Evolutionary conservation across 148 eudicot species (phyloP).

Genomic region (Silene latifolia): DNA sequence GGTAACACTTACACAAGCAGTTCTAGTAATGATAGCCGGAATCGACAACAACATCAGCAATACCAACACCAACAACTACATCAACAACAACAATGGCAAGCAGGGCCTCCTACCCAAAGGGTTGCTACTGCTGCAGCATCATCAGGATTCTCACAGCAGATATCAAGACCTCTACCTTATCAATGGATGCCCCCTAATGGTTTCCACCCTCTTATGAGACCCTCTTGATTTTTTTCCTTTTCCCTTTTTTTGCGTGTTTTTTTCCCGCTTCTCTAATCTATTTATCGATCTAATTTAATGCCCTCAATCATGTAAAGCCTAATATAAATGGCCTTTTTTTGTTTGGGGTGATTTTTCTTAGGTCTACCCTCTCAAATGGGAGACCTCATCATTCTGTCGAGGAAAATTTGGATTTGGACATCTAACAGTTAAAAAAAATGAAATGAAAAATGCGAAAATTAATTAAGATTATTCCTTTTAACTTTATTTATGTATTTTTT

Average conservation of each 20-base stretch:
- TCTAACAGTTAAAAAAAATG: constrained; percentile 22
- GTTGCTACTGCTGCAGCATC: constrained; percentile 97
- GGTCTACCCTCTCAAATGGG: constrained; percentile 2
- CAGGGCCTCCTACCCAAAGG: constrained; percentile 34
- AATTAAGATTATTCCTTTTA: constrained; percentile 1
- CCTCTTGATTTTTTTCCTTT: constrained; percentile 25
- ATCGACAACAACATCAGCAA: constrained; percentile 17
- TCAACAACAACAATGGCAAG: constrained; percentile 43
- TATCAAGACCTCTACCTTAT: constrained; percentile 30
- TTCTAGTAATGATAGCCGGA: constrained; percentile 5
- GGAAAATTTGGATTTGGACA: constrained; percentile 14
- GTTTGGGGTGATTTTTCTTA: not conserved
- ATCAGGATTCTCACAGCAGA: constrained; percentile 98
- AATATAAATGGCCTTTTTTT: constrained; percentile 19
- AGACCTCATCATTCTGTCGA: not conserved
- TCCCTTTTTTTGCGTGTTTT: not conserved
- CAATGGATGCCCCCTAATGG: constrained; percentile 57
- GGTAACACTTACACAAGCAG: not conserved
- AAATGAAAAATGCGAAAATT: constrained; percentile 10
- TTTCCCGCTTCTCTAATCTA: not conserved
- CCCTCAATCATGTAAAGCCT: constrained; percentile 28
- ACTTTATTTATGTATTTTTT: not conserved
- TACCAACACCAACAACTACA: constrained; percentile 16
- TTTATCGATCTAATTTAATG: constrained; percentile 6
- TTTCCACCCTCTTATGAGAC: constrained; percentile 49